Conservation (phyloP, 192 early-diverging fungal species). For the Chytriomyces sp. region DNA sequence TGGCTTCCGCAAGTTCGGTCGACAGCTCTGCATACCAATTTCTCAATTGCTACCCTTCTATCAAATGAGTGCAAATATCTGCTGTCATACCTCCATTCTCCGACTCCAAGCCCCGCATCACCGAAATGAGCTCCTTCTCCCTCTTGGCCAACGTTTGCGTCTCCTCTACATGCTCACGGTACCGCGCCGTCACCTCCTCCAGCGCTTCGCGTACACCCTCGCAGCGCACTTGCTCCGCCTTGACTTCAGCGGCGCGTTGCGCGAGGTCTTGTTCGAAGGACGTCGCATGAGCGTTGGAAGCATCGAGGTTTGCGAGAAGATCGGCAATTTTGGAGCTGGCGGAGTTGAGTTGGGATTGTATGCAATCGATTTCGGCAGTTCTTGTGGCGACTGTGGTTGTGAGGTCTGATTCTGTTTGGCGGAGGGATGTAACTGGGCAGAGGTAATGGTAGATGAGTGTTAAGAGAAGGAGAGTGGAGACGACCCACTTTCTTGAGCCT, state of each 20-base stretch:
- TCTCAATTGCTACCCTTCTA: background rate
- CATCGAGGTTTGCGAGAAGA: slow-evolving; percentile 27
- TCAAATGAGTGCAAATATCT: no score
- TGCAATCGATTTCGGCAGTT: background rate
- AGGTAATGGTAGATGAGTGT: background rate
- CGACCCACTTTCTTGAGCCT: slow-evolving; percentile 32
- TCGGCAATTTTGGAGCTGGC: slow-evolving; percentile 2
- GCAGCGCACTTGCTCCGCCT: slow-evolving; percentile 1
- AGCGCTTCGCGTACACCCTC: slow-evolving; percentile 33
- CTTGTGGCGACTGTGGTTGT: background rate
- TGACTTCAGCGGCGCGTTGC: background rate
- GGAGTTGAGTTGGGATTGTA: slow-evolving; percentile 9
- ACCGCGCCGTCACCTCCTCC: slow-evolving; percentile 43
- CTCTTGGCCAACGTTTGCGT: slow-evolving; percentile 26
- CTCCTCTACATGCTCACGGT: slow-evolving; percentile 45
- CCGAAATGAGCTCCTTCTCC: slow-evolving; percentile 44
- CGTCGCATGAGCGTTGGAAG: slow-evolving; percentile 25
- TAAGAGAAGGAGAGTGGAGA: background rate
- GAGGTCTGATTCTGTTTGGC: background rate
- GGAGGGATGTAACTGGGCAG: slow-evolving; percentile 1
- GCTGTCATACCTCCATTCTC: slow-evolving; percentile 42
- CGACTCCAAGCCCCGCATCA: slow-evolving; percentile 31
- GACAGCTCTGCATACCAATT: background rate
- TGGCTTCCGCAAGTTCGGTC: background rate
- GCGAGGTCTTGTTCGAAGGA: slow-evolving; percentile 21